Percentiles rank a stretch among this genome's conserved stretches.
Evolutionary conservation across 495 filamentous ascomycete genomes (phyloP).

Genomic region (Pseudevernia furfuracea): DNA sequence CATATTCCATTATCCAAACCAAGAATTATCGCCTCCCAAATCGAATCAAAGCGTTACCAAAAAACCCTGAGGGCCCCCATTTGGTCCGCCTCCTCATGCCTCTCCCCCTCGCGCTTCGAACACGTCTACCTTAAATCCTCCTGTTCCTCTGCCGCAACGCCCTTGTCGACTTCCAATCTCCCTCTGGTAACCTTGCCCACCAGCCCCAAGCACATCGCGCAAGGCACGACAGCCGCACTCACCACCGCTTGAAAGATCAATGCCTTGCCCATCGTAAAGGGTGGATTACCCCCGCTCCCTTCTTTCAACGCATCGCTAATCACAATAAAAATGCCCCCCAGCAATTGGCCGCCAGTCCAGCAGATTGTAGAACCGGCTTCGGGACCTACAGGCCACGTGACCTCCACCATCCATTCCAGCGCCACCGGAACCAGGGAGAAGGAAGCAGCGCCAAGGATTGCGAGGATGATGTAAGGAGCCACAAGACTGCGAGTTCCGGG

Average conservation of each 20-base stretch:
- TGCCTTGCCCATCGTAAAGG: constrained; percentile 60
- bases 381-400: constrained; percentile 80
- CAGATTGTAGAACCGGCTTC: constrained; percentile 75
- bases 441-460: constrained; percentile 69
- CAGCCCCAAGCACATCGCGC: constrained; percentile 61
- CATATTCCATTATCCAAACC: not conserved
- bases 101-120: not conserved
- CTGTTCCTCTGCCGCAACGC: not conserved
- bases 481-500: constrained; percentile 61
- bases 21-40: not conserved
- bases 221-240: constrained; percentile 53
- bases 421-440: constrained; percentile 78
- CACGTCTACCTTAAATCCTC: not conserved
- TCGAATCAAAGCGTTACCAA: not conserved
- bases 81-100: not conserved
- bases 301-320: constrained; percentile 71
- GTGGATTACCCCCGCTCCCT: constrained; percentile 45
- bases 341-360: constrained; percentile 65
- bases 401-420: constrained; percentile 78
- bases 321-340: constrained; percentile 78
- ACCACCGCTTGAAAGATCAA: constrained; percentile 74
- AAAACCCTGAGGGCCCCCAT: not conserved
- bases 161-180: constrained; percentile 46
- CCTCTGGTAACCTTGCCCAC: constrained; percentile 47
- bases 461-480: constrained; percentile 61